These are phyloP conservation scores for Cyclostephanos tholiformis DNA, from an alignment of 108 stramenopile species.

Conservation along the genomic window DNA sequence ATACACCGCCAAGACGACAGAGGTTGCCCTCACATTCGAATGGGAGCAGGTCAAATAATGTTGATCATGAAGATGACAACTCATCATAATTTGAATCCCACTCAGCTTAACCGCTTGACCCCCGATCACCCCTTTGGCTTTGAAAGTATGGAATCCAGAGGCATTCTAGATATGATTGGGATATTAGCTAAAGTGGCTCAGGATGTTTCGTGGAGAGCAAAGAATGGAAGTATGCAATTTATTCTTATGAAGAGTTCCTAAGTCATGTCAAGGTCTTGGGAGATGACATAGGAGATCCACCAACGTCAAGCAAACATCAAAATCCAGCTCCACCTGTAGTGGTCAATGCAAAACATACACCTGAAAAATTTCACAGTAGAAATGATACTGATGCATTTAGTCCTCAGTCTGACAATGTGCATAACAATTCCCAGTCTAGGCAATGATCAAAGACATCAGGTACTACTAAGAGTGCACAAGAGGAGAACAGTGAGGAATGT, in stretches of 20 bases:
- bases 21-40: neutral
- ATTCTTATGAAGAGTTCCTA: conserved; percentile 46
- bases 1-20: conserved; percentile 11
- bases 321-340: conserved; percentile 55
- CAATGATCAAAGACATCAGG: conserved; percentile 2
- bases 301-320: conserved; percentile 37
- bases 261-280: conserved; percentile 30
- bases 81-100: neutral
- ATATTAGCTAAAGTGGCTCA: conserved; percentile 44
- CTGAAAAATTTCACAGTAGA: conserved; percentile 9
- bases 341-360: conserved; percentile 14
- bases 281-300: conserved; percentile 49
- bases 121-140: no score
- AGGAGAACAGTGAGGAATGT: conserved; percentile 7
- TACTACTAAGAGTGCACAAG: neutral
- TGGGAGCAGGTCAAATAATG: neutral
- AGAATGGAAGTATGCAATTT: conserved; percentile 39
- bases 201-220: conserved; percentile 55
- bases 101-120: neutral
- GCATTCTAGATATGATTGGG: conserved; percentile 32
- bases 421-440: neutral
- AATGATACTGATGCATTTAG: conserved; percentile 7
- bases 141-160: conserved; percentile 52
- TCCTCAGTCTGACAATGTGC: neutral
- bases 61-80: conserved; percentile 6